phyloP scores from a whole-genome alignment of 2,329 filamentous ascomycete species.

The Penicillium fuscoglaucum region DNA sequence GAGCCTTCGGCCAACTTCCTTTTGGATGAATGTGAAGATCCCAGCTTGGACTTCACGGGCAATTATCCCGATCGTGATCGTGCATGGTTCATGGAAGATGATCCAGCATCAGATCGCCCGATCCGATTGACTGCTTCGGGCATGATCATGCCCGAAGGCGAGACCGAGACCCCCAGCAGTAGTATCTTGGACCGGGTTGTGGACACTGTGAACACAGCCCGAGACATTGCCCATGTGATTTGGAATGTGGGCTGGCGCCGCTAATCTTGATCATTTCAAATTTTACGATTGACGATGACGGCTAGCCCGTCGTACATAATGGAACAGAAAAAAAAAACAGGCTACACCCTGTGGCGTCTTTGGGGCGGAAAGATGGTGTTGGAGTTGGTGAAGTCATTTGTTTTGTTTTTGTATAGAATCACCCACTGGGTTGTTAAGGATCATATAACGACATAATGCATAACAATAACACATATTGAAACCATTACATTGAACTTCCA shows the following conservation, averaged over 20 bases:
- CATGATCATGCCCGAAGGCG: slow-evolving; percentile 88
- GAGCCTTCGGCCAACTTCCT: slow-evolving; percentile 66
- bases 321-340: background rate
- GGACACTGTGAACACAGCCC: slow-evolving; percentile 70
- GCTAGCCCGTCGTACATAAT: slow-evolving; percentile 4
- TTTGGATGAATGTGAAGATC: slow-evolving; percentile 62
- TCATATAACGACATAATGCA: slow-evolving; percentile 4
- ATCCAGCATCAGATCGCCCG: slow-evolving; percentile 54
- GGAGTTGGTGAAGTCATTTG: background rate
- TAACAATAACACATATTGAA: background rate
- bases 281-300: slow-evolving; percentile 2
- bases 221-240: slow-evolving; percentile 65
- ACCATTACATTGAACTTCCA: background rate
- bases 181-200: slow-evolving; percentile 76
- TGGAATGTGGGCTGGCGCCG: slow-evolving; percentile 67
- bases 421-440: background rate
- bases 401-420: background rate
- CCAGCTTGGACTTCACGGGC: slow-evolving; percentile 42
- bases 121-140: slow-evolving; percentile 79
- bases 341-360: background rate
- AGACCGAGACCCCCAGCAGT: slow-evolving; percentile 63
- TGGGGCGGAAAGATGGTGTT: background rate
- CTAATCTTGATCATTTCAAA: slow-evolving; percentile 31
- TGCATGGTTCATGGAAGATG: slow-evolving; percentile 51
- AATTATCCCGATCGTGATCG: slow-evolving; percentile 24